Evolutionary conservation across 1,284 basidiomycete species (phyloP).

Genomic region (Meripilus lineatus): DNA sequence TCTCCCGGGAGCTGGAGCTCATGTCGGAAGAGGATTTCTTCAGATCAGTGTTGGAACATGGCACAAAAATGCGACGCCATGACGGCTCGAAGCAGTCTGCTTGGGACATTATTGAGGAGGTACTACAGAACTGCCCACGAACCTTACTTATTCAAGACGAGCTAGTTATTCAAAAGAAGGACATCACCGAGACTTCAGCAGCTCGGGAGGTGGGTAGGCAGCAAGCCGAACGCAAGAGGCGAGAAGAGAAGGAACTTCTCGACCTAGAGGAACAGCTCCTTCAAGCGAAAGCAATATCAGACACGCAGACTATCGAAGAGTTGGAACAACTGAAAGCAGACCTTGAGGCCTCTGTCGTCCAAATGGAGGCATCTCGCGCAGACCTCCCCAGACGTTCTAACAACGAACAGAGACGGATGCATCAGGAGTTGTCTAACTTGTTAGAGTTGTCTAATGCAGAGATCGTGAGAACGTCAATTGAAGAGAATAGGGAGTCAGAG

Average conservation of each 20-base stretch:
- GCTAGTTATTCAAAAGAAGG: constrained; percentile 11
- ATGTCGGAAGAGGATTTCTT: constrained; percentile 1
- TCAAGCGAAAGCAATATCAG: background rate
- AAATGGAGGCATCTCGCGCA: no score
- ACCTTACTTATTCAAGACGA: constrained; percentile 15
- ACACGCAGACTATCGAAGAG: constrained; percentile 1
- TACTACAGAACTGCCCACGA: background rate
- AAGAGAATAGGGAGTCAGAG: no score
- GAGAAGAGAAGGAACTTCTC: constrained; percentile 7
- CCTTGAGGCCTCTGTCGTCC: no score
- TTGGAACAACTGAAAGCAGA: constrained; percentile 1
- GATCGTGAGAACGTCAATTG: no score
- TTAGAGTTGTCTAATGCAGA: no score
- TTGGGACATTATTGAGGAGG: background rate
- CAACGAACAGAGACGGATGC: no score
- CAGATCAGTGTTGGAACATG: constrained; percentile 5
- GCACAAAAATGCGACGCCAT: constrained; percentile 4
- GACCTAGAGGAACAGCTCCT: background rate
- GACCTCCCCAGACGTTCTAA: no score
- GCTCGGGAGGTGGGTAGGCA: constrained; percentile 6
- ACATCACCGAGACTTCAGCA: constrained; percentile 12
- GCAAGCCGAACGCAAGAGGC: constrained; percentile 5
- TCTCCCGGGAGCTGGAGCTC: constrained; percentile 6
- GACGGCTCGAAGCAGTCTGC: constrained; percentile 4
- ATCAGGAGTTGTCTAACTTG: no score